Evolutionary conservation across 768 basidiomycete species (phyloP).

Genomic region (Boletus patriciae): DNA sequence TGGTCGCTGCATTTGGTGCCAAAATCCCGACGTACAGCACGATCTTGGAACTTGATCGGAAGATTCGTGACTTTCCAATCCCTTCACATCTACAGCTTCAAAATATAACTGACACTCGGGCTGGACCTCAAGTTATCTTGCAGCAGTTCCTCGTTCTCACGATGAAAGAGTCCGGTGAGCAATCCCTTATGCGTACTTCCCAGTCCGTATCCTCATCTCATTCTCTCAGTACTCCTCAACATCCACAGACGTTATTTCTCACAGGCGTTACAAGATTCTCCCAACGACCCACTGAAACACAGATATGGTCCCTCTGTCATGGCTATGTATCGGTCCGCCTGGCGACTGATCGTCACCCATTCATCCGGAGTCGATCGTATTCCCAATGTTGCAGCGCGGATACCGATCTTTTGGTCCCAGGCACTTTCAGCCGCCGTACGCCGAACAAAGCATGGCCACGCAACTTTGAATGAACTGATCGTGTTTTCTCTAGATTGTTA

Average conservation of each 20-base stretch:
- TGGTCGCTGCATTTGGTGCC: conserved; percentile 51
- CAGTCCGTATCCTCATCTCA: background rate
- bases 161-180: conserved; percentile 51
- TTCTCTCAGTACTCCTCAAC: conserved; percentile 52
- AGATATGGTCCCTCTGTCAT: conserved; percentile 68
- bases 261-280: conserved; percentile 61
- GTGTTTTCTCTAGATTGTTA: conserved; percentile 46
- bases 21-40: conserved; percentile 51
- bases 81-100: conserved; percentile 47
- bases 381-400: conserved; percentile 44
- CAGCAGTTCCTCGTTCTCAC: conserved; percentile 46
- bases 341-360: conserved; percentile 57
- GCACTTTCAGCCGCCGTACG: conserved; percentile 64
- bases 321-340: conserved; percentile 71
- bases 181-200: background rate
- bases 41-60: conserved; percentile 58
- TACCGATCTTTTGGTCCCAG: conserved; percentile 64
- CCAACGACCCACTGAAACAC: conserved; percentile 57
- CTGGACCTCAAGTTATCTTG: conserved; percentile 29
- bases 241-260: conserved; percentile 70
- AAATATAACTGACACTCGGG: conserved; percentile 18
- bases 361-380: conserved; percentile 41
- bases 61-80: conserved; percentile 59
- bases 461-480: background rate
- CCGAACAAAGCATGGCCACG: background rate